These are phyloP conservation scores for Microthlaspi erraticum DNA, from an alignment of 345 rosid genomes.

Conservation along the genomic window DNA sequence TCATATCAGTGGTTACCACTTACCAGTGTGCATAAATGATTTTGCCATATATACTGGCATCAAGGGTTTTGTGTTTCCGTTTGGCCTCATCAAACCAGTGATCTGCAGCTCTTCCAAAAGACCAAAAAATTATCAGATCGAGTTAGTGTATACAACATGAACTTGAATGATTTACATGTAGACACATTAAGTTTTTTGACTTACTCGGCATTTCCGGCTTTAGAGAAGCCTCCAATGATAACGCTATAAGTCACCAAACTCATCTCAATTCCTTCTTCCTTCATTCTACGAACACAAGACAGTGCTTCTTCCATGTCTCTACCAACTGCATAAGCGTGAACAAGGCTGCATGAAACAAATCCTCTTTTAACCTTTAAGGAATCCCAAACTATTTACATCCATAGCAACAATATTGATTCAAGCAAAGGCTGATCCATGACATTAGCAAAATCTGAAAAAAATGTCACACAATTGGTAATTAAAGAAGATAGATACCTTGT, in stretches of 20 bases:
- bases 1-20: conserved; percentile 60
- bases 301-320: conserved; percentile 98
- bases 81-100: conserved; percentile 88
- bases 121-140: conserved; percentile 52
- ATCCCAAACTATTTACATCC: conserved; percentile 29
- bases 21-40: conserved; percentile 93
- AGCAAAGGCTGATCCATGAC: background rate
- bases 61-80: conserved; percentile 59
- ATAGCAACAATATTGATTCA: conserved; percentile 1
- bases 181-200: conserved; percentile 42
- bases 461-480: conserved; percentile 3
- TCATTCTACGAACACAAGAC: conserved; percentile 93
- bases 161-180: conserved; percentile 6
- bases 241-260: conserved; percentile 88
- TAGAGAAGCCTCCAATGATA: conserved; percentile 86
- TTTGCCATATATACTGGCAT: conserved; percentile 86
- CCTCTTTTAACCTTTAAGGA: conserved; percentile 44
- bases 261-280: conserved; percentile 85
- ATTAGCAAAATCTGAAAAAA: conserved; percentile 12
- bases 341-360: conserved; percentile 89
- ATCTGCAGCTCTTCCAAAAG: conserved; percentile 94
- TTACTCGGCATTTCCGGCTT: conserved; percentile 80
- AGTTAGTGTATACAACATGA: background rate
- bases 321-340: conserved; percentile 98
- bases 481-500: conserved; percentile 69